Evolutionary conservation across 371 early-diverging fungal species (phyloP), one percentile per base, ranked within the genome.

Genomic region (Mucor circinelloides): DNA sequence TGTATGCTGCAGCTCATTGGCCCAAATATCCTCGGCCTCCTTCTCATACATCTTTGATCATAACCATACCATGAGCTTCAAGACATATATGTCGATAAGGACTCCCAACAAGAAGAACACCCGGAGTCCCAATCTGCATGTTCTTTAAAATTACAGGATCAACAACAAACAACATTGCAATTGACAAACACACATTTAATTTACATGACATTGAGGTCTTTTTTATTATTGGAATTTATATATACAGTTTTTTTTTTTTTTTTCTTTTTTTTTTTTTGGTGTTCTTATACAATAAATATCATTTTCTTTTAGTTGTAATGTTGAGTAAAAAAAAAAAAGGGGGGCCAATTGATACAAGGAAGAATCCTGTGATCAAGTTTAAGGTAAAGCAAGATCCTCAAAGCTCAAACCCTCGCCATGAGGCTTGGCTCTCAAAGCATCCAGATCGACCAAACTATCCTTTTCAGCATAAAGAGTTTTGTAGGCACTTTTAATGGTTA

Each of bases 401-500:
- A 84, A 78, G 30, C 72, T 78, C 19, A 84, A 55, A 13, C 67
- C 71, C 52, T 82, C 78, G 15, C 81, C 79, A 59, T 85, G 70
- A 23, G 82, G 63, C 46, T 72, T 78, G 32, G 67, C 58, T 32
- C 70, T 74, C 15, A 87, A 67, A 2, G 85, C 69, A 2, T 86
- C 87, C 32, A 85, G 72, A 50, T 87, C 83, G 38, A 90, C 71
- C 28, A 94, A 64, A 32, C 76, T 78, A 10, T 72, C 74, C n/a
- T 87, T 84, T 70, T 89, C 87, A 19, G 72, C 76, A 67, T 89
- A 91, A 32, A 95, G 75, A 17, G 84, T 79, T 72, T 87, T 90
- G 78, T 95, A 95, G 0, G 94, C 93, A 60, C 88, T 91, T 75
- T 92, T 93, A 66, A 97, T 91, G 3, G 98, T 97, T 2, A 93